Conservation (phyloP, 257 asterid species). For the Lantana camara region DNA sequence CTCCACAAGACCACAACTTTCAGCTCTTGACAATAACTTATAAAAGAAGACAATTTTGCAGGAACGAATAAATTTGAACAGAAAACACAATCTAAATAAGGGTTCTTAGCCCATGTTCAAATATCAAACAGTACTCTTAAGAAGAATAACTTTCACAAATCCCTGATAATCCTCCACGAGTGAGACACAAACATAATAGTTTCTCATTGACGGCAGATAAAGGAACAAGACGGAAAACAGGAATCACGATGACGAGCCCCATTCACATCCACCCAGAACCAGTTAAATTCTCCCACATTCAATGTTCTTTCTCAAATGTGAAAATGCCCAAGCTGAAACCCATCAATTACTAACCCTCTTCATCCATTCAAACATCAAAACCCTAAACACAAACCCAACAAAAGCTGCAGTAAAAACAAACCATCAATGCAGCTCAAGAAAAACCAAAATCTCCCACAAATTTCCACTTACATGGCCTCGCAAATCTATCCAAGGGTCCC, state of each 20-base stretch:
- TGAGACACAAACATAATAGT: neutral
- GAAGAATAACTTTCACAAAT: neutral
- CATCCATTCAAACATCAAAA: constrained; percentile 21
- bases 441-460: neutral
- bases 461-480: constrained; percentile 78
- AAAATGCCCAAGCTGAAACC: neutral
- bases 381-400: constrained; percentile 16
- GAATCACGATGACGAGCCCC: neutral
- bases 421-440: constrained; percentile 31
- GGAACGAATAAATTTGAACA: neutral
- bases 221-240: neutral
- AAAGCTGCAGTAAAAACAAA: constrained; percentile 17
- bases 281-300: neutral
- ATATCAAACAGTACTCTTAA: neutral
- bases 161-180: neutral
- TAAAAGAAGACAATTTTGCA: neutral
- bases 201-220: neutral
- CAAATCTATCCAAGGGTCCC: constrained; percentile 80
- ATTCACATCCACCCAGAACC: neutral
- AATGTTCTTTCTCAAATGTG: neutral
- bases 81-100: neutral
- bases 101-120: neutral
- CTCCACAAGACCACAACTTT: too few relatives aligned
- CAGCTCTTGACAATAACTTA: neutral
- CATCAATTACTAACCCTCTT: neutral